phyloP scores from a whole-genome alignment of 345 rosid species.

The Lumnitzera racemosa region DNA sequence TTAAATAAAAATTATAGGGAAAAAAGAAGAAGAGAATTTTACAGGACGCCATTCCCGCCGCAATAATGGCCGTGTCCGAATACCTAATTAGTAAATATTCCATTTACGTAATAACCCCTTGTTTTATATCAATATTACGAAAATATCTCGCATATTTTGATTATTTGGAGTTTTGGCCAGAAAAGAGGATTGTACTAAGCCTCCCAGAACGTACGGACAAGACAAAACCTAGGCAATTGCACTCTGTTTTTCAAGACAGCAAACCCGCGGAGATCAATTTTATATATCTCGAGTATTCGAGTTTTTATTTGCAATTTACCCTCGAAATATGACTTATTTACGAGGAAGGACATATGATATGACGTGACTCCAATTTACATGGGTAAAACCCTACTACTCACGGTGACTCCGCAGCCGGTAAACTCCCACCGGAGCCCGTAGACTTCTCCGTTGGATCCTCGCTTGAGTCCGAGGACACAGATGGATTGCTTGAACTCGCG shows the following conservation, averaged over 20 bases:
- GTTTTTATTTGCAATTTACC: neutral
- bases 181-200: no score
- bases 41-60: conserved; percentile 85
- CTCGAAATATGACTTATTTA: conserved; percentile 15
- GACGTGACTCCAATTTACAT: conserved; percentile 1
- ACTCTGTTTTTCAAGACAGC: conserved; percentile 15
- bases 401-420: conserved; percentile 67
- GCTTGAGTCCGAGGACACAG: conserved; percentile 74
- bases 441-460: conserved; percentile 85
- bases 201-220: conserved; percentile 34
- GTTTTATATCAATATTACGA: conserved; percentile 28
- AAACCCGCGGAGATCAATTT: neutral
- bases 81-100: conserved; percentile 8
- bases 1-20: neutral
- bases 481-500: conserved; percentile 43
- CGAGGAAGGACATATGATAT: conserved; percentile 26
- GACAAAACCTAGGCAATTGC: conserved; percentile 5
- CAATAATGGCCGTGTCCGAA: conserved; percentile 55
- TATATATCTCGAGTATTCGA: neutral
- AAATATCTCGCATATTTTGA: conserved; percentile 13
- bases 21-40: conserved; percentile 6
- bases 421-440: conserved; percentile 55
- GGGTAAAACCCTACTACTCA: conserved; percentile 35
- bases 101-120: conserved; percentile 15
- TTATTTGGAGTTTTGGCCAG: no score